Base-by-base conservation (phyloP, 305 asterid species). In the Lippia alba region DNA sequence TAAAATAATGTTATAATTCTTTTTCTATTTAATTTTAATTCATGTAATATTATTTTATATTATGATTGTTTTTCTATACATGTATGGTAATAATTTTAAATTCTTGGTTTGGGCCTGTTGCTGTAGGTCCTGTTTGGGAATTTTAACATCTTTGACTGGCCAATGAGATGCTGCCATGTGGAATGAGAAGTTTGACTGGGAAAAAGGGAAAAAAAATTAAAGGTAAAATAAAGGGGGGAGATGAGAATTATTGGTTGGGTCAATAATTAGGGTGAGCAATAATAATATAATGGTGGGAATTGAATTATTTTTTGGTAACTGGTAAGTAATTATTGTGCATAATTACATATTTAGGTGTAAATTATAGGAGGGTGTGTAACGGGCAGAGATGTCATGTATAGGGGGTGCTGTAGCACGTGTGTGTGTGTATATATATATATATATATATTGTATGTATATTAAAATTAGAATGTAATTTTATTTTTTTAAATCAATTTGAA, bases 91-190 rank as follows among this genome's bases (percentile, higher is more conserved):
- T 56, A 8, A 58, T 24, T 11, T 40, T 53, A 19, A 40, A 41
- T 65, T 36, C 15, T 14, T 46, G 17, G 55, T 32, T n/a, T 56
- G 64, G 57, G 59, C 72, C 63, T 16, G 12, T 14, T 19, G 7
- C 17, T 24, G 67, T 60, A 20, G 67, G 74, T 34, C 51, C 74
- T 44, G 60, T 69, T 69, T 68, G 0, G 53, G 30, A 65, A 19
- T 67, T 74, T 75, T 39, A 59, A 58, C 56, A 60, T 16, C 76
- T 80, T 81, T 86, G 86, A 83, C 85, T 17, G 17, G 11, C 88
- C 85, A 85, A 50, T 79, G 2, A 40, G 6, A 34, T 0, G 3
- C 12, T 3, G 83, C 74, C 88, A 79, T 24, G 53, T 82, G 81
- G 86, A 61, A 0, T 1, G 4, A 4, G 0, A 12, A 0, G 46